Evolutionary conservation across 2,329 filamentous ascomycete genomes (phyloP).

Genomic region (Leptodontidium sp.): DNA sequence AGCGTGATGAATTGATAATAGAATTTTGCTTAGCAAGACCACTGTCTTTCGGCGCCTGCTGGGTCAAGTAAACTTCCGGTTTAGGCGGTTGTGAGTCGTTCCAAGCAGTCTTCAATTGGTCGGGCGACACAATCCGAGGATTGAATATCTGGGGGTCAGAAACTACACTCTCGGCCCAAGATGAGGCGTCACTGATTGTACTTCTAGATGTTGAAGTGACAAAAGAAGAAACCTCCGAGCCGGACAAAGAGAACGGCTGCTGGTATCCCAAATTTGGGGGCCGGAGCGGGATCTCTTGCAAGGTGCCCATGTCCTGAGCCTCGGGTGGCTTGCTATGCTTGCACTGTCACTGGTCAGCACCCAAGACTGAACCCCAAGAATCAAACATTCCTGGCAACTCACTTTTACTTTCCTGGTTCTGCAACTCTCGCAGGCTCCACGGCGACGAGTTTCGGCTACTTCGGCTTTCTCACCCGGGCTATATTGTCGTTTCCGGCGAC

Average conservation of each 20-base stretch:
- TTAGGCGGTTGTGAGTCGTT: too few relatives aligned
- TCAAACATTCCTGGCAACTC: not conserved
- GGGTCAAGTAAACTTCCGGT: too few relatives aligned
- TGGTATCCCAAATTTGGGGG: not conserved
- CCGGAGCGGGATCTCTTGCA: not conserved
- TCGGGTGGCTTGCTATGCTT: not conserved
- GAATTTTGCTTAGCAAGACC: too few relatives aligned
- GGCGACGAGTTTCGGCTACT: not conserved
- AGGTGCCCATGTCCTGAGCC: not conserved
- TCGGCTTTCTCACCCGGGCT: not conserved
- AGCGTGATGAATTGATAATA: too few relatives aligned
- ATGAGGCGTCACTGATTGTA: not conserved
- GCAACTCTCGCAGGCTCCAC: constrained; percentile 6
- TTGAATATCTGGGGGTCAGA: not conserved
- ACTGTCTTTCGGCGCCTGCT: too few relatives aligned
- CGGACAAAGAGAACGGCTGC: not conserved
- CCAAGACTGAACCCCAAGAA: not conserved
- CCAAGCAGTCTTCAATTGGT: not conserved
- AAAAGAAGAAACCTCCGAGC: not conserved
- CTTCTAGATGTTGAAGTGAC: not conserved
- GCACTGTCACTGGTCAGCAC: not conserved
- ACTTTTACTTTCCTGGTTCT: not conserved
- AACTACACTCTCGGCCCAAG: not conserved
- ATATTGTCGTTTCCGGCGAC: not conserved
- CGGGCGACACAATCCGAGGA: not conserved